These are phyloP conservation scores for Aureobasidium sp. DNA, from an alignment of 2,329 filamentous ascomycete species.

Conservation along the genomic window DNA sequence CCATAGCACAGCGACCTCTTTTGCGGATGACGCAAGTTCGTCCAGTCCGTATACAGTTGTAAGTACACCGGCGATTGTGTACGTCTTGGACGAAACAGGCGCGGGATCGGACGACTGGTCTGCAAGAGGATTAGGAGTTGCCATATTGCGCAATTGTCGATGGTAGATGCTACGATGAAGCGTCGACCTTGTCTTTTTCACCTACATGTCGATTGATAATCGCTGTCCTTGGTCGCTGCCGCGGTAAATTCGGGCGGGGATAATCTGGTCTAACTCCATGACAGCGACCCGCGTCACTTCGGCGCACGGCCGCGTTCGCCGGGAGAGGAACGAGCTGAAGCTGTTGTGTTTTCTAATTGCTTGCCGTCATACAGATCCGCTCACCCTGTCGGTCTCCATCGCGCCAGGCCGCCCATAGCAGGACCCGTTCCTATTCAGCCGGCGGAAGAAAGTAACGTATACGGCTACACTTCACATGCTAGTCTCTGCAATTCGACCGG, in stretches of 20 bases:
- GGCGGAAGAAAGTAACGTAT: conserved; percentile 18
- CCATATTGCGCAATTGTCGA: neutral
- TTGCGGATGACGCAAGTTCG: conserved; percentile 66
- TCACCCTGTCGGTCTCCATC: too few relatives aligned
- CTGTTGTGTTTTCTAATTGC: conserved; percentile 10
- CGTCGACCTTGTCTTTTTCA: neutral
- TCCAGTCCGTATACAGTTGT: conserved; percentile 84
- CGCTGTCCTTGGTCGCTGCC: neutral
- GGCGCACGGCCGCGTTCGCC: conserved; percentile 17
- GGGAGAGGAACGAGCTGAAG: neutral
- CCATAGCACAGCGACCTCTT: conserved; percentile 82
- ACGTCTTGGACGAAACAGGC: conserved; percentile 67
- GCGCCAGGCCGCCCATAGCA: neutral
- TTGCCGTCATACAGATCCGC: conserved; percentile 3
- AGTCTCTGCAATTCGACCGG: conserved; percentile 2
- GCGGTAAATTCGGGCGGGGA: conserved; percentile 14
- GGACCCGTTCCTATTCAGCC: conserved; percentile 13
- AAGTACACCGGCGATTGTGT: conserved; percentile 81
- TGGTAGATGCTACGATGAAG: neutral
- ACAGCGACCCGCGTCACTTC: conserved; percentile 1
- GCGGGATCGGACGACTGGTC: conserved; percentile 2
- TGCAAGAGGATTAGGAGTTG: conserved; percentile 13
- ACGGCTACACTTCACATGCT: conserved; percentile 9
- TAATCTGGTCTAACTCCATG: neutral
- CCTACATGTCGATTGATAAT: neutral